A percentile compares a stretch with the other conserved stretches of the same genome.
Conservation (phyloP, 2,329 filamentous ascomycete species). For the Exophiala phaeomuriformis region DNA sequence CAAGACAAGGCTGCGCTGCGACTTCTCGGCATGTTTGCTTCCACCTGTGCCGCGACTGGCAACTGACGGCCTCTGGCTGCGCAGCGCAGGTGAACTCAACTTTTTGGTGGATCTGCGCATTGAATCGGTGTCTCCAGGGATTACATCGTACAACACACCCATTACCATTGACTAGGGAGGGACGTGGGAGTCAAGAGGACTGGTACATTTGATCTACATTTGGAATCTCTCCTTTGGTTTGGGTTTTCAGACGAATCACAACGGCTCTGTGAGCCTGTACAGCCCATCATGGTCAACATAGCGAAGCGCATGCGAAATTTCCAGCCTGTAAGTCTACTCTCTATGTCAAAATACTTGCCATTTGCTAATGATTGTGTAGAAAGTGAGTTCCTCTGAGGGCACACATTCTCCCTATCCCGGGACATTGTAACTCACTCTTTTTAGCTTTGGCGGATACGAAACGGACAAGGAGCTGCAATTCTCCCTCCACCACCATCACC, state of each 20-base stretch:
- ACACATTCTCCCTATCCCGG: no score
- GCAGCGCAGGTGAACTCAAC: neutral
- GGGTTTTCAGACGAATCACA: no score
- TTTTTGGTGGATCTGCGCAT: neutral
- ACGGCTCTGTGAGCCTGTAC: conserved; percentile 6
- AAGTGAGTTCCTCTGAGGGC: conserved; percentile 4
- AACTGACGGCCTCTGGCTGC: no score
- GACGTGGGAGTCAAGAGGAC: no score
- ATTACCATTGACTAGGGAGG: neutral
- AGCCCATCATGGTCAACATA: conserved; percentile 40
- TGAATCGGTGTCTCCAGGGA: neutral
- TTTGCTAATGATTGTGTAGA: conserved; percentile 7
- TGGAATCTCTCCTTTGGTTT: no score
- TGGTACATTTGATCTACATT: neutral
- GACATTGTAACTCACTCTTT: conserved; percentile 15
- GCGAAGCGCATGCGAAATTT: conserved; percentile 65
- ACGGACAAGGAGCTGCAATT: conserved; percentile 75
- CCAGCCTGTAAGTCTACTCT: conserved; percentile 53
- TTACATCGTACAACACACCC: no score
- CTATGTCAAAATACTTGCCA: neutral
- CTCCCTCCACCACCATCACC: conserved; percentile 50
- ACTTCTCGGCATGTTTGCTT: conserved; percentile 9
- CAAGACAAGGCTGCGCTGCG: conserved; percentile 6
- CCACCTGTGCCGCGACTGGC: neutral
- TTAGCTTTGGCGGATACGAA: conserved; percentile 66